Conservation (phyloP, 2,329 filamentous ascomycete species). For the Anthostomella pinea region DNA sequence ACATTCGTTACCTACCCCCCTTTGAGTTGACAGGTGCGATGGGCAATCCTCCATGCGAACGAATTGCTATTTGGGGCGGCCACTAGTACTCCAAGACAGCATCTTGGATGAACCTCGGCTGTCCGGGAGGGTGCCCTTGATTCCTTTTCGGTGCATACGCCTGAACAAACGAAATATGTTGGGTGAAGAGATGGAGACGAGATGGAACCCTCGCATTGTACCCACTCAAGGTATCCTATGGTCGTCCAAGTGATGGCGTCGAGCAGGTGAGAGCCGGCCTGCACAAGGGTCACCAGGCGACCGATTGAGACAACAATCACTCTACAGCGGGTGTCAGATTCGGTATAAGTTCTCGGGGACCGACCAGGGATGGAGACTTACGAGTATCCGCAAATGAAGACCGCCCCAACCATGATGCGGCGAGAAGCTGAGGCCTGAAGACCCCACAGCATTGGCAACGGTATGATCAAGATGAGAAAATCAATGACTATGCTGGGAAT, state of each 20-base stretch:
- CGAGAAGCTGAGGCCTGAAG: slow-evolving; percentile 2
- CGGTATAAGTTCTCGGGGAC: background rate
- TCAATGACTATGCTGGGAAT: no score
- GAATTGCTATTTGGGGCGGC: background rate
- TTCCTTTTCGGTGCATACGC: slow-evolving; percentile 1
- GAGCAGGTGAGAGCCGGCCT: slow-evolving; percentile 3
- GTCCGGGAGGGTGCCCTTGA: slow-evolving; percentile 1
- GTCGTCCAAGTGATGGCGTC: slow-evolving; percentile 8
- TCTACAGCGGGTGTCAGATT: background rate
- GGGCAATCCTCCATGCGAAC: slow-evolving; percentile 3
- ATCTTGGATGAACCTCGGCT: background rate
- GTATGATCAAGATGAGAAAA: slow-evolving; percentile 2
- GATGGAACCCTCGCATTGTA: slow-evolving; percentile 4
- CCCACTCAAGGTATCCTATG: slow-evolving; percentile 6
- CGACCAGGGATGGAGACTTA: background rate
- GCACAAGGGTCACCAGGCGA: slow-evolving; percentile 4
- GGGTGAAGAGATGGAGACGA: slow-evolving; percentile 6
- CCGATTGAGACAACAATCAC: slow-evolving; percentile 3
- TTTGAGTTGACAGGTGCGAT: no score
- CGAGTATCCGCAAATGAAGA: slow-evolving; percentile 3
- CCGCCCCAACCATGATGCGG: slow-evolving; percentile 1
- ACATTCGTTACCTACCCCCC: no score
- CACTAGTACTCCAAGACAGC: background rate
- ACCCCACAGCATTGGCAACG: slow-evolving; percentile 4
- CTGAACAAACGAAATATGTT: slow-evolving; percentile 2